Evolutionary conservation across 306 rosid species (phyloP).

Genomic region (Delonix regia): DNA sequence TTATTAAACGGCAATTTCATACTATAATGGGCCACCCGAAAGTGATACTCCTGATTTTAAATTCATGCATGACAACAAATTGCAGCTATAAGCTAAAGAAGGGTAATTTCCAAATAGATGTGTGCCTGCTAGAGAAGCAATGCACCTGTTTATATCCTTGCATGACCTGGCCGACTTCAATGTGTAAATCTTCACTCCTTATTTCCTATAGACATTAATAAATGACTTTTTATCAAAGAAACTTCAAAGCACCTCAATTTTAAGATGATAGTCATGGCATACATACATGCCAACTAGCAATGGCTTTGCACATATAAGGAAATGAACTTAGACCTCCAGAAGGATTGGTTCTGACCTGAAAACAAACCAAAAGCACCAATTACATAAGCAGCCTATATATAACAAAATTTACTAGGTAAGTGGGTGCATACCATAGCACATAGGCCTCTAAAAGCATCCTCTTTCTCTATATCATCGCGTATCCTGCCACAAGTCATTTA

Average conservation of each 20-base stretch:
- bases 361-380: constrained; percentile 32
- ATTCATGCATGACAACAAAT: constrained; percentile 2
- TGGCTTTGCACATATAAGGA: constrained; percentile 79
- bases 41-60: neutral
- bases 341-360: constrained; percentile 94
- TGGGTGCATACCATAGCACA: constrained; percentile 83
- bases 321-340: constrained; percentile 88
- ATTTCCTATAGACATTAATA: constrained; percentile 69
- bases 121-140: constrained; percentile 32
- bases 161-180: constrained; percentile 88
- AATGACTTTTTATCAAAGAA: constrained; percentile 30
- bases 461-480: constrained; percentile 96
- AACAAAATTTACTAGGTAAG: constrained; percentile 12
- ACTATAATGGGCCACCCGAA: constrained; percentile 3
- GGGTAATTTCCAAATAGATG: neutral
- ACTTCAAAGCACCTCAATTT: constrained; percentile 13
- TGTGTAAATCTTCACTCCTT: constrained; percentile 84
- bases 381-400: constrained; percentile 1
- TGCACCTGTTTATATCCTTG: constrained; percentile 92
- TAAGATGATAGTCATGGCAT: constrained; percentile 20
- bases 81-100: constrained; percentile 19
- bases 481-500: constrained; percentile 65
- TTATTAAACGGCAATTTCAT: constrained; percentile 7
- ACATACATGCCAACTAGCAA: constrained; percentile 99
- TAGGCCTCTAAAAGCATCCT: constrained; percentile 97